Conservation (phyloP, 768 basidiomycete species). For the Trametes coccinea region DNA sequence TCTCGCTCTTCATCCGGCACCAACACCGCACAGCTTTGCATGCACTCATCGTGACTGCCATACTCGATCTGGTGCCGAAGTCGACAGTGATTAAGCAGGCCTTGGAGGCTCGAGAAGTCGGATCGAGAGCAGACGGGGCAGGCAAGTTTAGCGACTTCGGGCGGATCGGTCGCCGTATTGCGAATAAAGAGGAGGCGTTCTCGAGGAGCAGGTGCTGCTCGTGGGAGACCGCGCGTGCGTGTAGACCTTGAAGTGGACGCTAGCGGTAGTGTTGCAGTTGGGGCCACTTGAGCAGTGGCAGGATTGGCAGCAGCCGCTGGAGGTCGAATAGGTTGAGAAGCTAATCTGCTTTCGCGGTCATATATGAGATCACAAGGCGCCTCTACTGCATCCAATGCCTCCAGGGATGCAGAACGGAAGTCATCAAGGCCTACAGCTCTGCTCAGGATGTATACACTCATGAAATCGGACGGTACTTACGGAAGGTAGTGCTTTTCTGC, state of each 20-base stretch:
- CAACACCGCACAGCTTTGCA: constrained; percentile 44
- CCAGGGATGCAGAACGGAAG: constrained; percentile 43
- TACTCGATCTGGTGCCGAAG: constrained; percentile 49
- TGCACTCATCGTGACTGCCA: constrained; percentile 53
- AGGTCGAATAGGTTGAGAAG: constrained; percentile 2
- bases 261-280: not conserved
- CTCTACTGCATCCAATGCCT: constrained; percentile 45
- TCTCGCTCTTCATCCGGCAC: constrained; percentile 36
- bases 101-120: constrained; percentile 53
- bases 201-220: constrained; percentile 19
- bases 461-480: not conserved
- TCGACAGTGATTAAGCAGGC: constrained; percentile 53
- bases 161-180: constrained; percentile 31
- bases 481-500: constrained; percentile 15
- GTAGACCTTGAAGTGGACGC: constrained; percentile 12
- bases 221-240: constrained; percentile 24
- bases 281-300: not conserved
- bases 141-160: constrained; percentile 38
- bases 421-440: constrained; percentile 17
- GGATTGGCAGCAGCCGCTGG: not conserved
- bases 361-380: constrained; percentile 40
- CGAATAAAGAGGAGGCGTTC: constrained; percentile 46
- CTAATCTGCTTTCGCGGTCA: constrained; percentile 29
- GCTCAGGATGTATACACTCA: not conserved
- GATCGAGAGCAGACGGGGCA: constrained; percentile 47